Base-by-base conservation (phyloP, 345 rosid species). In the Nephelium lappaceum region DNA sequence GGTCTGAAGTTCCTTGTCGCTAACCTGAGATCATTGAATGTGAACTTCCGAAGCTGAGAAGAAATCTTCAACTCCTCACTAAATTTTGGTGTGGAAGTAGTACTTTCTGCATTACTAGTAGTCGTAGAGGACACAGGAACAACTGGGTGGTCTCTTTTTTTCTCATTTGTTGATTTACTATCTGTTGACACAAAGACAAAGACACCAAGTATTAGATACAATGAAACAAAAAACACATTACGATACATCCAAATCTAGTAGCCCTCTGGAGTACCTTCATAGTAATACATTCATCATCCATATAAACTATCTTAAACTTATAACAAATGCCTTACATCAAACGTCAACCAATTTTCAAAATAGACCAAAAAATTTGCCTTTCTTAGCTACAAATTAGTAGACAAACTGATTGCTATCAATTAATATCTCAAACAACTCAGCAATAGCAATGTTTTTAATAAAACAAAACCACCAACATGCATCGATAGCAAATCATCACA, bases 1-100 rank as follows among this genome's bases (percentile, higher is more conserved):
- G 95, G 97, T 84, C 95, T 88, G 83, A 93, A 93, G 80, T 91
- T 93, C 78, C 97, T 86, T 5, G 97, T 91, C 0, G 95, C 95
- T 76, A 85, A 82, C 85, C 91, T 93, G 45, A 93, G 95, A 80
- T 93, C 91, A 68, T 86, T 90, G 79, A 93, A 93, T 58, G 85
- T 78, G 67, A 93, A 93, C 77, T 89, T 91, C 71, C 92, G 84
- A 68, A 93, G 90, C 81, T 83, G 90, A 47, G 95, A 93, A 72
- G 97, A 88, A 47, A 91, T 82, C 85, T 86, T 91, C 73, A 93
- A 71, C 41, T 93, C 95, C 81, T 91, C 95, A 45, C 92, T 89
- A 49, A 88, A 86, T 51, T 78, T 81, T 9, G 95, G 93, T 4
- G 91, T 93, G 21, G 93, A 83, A 5, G 93, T 80, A 72, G 85